phyloP scores from a whole-genome alignment of 257 asterid species.

The Buddleja alternifolia region DNA sequence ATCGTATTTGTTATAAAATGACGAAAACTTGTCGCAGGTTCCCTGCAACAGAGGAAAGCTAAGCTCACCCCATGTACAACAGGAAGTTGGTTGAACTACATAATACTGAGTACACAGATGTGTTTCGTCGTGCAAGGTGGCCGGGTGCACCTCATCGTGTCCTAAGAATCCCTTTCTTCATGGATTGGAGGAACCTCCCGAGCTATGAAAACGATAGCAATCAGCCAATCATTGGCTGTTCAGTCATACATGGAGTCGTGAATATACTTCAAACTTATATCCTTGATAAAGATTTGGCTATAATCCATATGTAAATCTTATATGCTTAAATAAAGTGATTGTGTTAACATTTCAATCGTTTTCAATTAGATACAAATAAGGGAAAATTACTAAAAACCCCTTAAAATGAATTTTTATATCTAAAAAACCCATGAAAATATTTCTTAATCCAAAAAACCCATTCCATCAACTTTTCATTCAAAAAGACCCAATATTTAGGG shows the following conservation, averaged over 20 bases:
- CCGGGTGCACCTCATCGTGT: slow-evolving; percentile 92
- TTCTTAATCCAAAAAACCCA: too few species aligned
- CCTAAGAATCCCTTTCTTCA: slow-evolving; percentile 65
- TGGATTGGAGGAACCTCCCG: slow-evolving; percentile 73
- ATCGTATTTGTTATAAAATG: not conserved
- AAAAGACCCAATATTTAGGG: too few species aligned
- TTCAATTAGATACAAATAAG: too few species aligned
- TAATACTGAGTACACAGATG: slow-evolving; percentile 71
- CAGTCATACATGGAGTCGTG: slow-evolving; percentile 78
- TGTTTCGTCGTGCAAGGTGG: slow-evolving; percentile 94
- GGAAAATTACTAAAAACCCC: too few species aligned
- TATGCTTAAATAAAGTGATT: too few species aligned
- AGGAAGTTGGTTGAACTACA: slow-evolving; percentile 62
- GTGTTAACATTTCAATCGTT: too few species aligned
- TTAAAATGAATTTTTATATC: too few species aligned
- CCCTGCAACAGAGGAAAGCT: slow-evolving; percentile 79
- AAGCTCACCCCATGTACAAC: slow-evolving; percentile 86
- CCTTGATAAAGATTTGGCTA: not conserved
- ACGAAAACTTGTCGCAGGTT: slow-evolving; percentile 45
- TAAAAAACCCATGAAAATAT: too few species aligned
- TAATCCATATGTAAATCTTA: too few species aligned
- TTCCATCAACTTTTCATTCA: too few species aligned
- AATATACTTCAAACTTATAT: not conserved
- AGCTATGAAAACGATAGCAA: slow-evolving; percentile 63
- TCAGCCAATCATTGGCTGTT: slow-evolving; percentile 73